Percentiles rank a stretch among this genome's conserved stretches.
phyloP scores from a whole-genome alignment of 768 basidiomycete species.

The Sporobolomyces phaffii region DNA sequence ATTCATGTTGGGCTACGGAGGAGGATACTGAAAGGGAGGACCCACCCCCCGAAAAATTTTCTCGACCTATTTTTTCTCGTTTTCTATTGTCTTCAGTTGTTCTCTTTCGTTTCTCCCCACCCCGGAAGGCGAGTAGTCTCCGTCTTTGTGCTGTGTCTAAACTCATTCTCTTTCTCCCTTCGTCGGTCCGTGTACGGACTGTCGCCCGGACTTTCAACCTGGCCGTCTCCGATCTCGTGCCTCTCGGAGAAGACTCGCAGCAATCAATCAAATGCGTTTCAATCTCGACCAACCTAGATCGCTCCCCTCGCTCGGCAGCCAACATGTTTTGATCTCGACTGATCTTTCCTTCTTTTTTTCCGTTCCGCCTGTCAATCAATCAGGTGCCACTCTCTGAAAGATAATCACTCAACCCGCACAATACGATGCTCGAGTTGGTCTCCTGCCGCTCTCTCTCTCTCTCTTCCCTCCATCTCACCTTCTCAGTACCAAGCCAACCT shows the following conservation, averaged over 20 bases:
- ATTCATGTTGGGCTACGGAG: slow-evolving; percentile 21
- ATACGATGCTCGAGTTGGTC: not conserved
- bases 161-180: slow-evolving; percentile 1
- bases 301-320: slow-evolving; percentile 4
- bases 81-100: not conserved
- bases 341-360: too few species aligned
- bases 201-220: not conserved
- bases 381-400: slow-evolving; percentile 9
- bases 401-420: not conserved
- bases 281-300: not conserved
- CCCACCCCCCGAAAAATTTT: not conserved
- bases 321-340: slow-evolving; percentile 15
- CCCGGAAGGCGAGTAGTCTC: slow-evolving; percentile 9
- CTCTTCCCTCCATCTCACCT: not conserved
- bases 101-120: not conserved
- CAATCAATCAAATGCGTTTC: not conserved
- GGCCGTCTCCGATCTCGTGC: not conserved
- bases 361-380: too few species aligned
- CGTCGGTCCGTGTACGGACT: not conserved
- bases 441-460: not conserved
- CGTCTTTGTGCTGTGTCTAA: slow-evolving; percentile 9
- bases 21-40: slow-evolving; percentile 4
- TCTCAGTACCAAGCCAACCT: too few species aligned
- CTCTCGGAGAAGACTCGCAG: too few species aligned
- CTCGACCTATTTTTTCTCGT: not conserved